Conservation (phyloP, 495 filamentous ascomycete species). For the Parachaetomium inaequale region DNA sequence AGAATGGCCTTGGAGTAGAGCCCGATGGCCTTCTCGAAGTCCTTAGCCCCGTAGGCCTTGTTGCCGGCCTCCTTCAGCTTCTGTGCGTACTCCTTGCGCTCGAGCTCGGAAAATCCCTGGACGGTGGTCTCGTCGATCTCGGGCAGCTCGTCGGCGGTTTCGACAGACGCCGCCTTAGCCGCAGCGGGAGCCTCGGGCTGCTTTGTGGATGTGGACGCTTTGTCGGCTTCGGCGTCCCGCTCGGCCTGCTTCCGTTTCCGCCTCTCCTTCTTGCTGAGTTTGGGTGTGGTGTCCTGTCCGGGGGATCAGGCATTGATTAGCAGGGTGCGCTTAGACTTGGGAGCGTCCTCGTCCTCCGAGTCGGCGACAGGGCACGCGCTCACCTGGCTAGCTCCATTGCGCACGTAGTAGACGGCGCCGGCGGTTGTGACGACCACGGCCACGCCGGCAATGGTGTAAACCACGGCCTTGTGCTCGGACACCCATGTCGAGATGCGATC, state of each 20-base stretch:
- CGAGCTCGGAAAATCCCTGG: slow-evolving; percentile 62
- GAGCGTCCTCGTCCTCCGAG: background rate
- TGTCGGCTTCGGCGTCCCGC: slow-evolving; percentile 54
- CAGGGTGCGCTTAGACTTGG: background rate
- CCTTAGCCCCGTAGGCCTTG: slow-evolving; percentile 89
- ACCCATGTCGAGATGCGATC: slow-evolving; percentile 87
- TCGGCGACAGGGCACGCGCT: background rate
- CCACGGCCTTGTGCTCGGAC: slow-evolving; percentile 88
- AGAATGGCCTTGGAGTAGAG: slow-evolving; percentile 93
- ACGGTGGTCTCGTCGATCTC: slow-evolving; percentile 80
- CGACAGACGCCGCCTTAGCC: slow-evolving; percentile 52
- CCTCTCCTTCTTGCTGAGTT: slow-evolving; percentile 53
- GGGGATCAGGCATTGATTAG: background rate
- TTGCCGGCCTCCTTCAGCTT: slow-evolving; percentile 95
- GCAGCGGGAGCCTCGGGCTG: slow-evolving; percentile 30
- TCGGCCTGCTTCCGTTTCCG: slow-evolving; percentile 70
- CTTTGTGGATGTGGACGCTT: slow-evolving; percentile 27
- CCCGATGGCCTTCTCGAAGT: slow-evolving; percentile 85
- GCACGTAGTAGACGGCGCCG: slow-evolving; percentile 86
- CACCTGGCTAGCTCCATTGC: slow-evolving; percentile 39
- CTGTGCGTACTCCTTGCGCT: slow-evolving; percentile 76
- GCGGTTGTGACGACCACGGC: slow-evolving; percentile 86
- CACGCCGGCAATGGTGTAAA: slow-evolving; percentile 93
- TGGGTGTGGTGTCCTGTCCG: slow-evolving; percentile 32
- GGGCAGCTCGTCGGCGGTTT: slow-evolving; percentile 73